Percentiles rank a stretch among this genome's conserved stretches.
Conservation (phyloP, 495 filamentous ascomycete species). For the Cenococcum geophilum region DNA sequence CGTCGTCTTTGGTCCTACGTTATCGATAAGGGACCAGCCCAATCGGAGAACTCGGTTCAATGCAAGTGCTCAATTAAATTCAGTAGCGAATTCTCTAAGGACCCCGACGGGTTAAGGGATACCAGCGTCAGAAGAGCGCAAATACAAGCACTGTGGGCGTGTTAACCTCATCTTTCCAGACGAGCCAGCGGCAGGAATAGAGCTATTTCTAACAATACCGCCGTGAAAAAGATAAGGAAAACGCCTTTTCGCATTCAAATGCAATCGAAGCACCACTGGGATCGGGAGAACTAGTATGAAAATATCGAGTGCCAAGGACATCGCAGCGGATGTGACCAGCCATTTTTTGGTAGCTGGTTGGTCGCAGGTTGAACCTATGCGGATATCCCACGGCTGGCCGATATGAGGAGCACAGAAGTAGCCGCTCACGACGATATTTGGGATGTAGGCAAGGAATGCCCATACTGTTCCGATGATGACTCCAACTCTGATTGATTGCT, state of each 20-base stretch:
- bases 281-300: constrained; percentile 10
- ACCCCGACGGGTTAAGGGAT: no score
- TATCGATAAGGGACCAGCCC: no score
- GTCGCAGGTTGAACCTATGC: constrained; percentile 5
- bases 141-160: no score
- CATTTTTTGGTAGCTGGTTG: no score
- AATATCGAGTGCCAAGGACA: constrained; percentile 4
- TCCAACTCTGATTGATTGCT: not conserved
- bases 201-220: not conserved
- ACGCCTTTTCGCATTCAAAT: not conserved
- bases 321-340: no score
- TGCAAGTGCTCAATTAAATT: no score
- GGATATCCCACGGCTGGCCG: constrained; percentile 5
- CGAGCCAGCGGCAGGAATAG: no score
- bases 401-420: constrained; percentile 11
- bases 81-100: no score
- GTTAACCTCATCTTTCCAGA: no score
- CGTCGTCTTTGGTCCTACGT: no score
- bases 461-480: constrained; percentile 19
- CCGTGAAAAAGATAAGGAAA: constrained; percentile 10
- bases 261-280: constrained; percentile 8
- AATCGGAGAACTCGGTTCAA: no score
- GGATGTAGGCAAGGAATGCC: constrained; percentile 16
- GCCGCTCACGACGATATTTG: constrained; percentile 7
- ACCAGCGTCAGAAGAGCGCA: not conserved